Conservation (phyloP, 2,329 filamentous ascomycete species). For the Domatiomyces globalis region DNA sequence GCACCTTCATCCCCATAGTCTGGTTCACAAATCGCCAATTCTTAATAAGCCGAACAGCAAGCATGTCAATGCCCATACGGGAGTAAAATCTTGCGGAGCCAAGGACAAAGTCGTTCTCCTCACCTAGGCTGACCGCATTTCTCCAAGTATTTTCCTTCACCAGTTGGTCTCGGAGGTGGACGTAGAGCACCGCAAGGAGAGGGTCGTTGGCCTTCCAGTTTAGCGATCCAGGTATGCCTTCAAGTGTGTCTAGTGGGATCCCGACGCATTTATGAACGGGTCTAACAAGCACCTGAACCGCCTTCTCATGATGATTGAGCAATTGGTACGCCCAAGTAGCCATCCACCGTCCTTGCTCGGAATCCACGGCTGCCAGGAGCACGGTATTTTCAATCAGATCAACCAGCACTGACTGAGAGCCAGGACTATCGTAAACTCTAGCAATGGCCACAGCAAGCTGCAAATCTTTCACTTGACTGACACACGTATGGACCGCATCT, state of each 20-base stretch:
- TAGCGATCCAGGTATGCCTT: slow-evolving; percentile 46
- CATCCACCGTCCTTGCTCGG: slow-evolving; percentile 51
- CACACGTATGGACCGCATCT: slow-evolving; percentile 73
- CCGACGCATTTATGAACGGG: slow-evolving; percentile 63
- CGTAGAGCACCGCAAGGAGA: slow-evolving; percentile 64
- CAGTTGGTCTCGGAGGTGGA: slow-evolving; percentile 67
- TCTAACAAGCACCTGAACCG: slow-evolving; percentile 67
- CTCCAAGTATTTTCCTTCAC: slow-evolving; percentile 74
- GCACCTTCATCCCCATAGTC: background rate
- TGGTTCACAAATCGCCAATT: slow-evolving; percentile 37
- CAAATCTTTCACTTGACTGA: slow-evolving; percentile 74
- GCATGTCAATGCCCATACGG: slow-evolving; percentile 82
- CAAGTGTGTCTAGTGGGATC: slow-evolving; percentile 27
- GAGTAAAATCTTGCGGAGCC: slow-evolving; percentile 74
- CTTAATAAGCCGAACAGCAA: slow-evolving; percentile 62
- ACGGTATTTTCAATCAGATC: slow-evolving; percentile 68
- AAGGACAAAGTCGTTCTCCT: slow-evolving; percentile 79
- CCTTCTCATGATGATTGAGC: slow-evolving; percentile 65
- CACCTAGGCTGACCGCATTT: slow-evolving; percentile 56
- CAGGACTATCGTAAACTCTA: slow-evolving; percentile 76
- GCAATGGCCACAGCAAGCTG: slow-evolving; percentile 81
- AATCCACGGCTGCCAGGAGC: slow-evolving; percentile 52
- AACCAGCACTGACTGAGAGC: slow-evolving; percentile 52
- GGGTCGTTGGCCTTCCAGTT: slow-evolving; percentile 84
- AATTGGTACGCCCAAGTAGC: slow-evolving; percentile 95